Evolutionary conservation across 169 alveolate genomes (phyloP).

Genomic region (Cryptosporidium sp.): DNA sequence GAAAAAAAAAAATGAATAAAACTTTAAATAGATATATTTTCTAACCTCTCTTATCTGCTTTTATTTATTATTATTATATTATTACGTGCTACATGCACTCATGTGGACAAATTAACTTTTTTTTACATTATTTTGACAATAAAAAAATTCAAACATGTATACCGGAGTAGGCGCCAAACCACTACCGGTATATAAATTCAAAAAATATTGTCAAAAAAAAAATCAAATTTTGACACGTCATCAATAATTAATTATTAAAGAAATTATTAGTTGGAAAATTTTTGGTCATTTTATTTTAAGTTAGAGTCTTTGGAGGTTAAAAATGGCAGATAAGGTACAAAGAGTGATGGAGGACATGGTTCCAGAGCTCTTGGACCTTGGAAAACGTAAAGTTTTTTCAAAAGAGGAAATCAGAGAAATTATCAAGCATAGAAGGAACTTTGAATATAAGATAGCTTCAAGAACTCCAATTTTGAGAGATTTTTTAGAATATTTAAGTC

Average conservation of each 20-base stretch:
- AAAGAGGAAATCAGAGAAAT: conserved; percentile 72
- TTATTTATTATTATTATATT: background rate
- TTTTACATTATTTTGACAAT: background rate
- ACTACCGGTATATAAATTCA: background rate
- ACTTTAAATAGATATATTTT: background rate
- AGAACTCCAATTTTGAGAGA: conserved; percentile 62
- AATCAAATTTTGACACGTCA: conserved; percentile 5
- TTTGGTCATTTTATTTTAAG: background rate
- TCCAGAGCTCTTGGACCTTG: conserved; percentile 77
- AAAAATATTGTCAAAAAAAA: background rate
- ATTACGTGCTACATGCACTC: conserved; percentile 1
- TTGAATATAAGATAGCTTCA: conserved; percentile 76
- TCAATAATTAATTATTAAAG: background rate
- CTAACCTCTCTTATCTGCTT: background rate
- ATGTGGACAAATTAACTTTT: conserved; percentile 12
- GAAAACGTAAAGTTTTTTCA: conserved; percentile 75
- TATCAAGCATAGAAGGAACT: conserved; percentile 52
- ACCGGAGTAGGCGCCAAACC: conserved; percentile 23
- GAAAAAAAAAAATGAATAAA: background rate
- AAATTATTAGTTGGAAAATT: background rate
- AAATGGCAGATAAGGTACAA: conserved; percentile 80
- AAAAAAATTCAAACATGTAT: background rate
- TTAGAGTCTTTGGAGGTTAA: background rate
- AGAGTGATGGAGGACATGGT: conserved; percentile 80
- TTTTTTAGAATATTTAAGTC: conserved; percentile 45